These are phyloP conservation scores for Fusarium falciforme DNA, from an alignment of 2,329 filamentous ascomycete genomes.

Conservation along the genomic window DNA sequence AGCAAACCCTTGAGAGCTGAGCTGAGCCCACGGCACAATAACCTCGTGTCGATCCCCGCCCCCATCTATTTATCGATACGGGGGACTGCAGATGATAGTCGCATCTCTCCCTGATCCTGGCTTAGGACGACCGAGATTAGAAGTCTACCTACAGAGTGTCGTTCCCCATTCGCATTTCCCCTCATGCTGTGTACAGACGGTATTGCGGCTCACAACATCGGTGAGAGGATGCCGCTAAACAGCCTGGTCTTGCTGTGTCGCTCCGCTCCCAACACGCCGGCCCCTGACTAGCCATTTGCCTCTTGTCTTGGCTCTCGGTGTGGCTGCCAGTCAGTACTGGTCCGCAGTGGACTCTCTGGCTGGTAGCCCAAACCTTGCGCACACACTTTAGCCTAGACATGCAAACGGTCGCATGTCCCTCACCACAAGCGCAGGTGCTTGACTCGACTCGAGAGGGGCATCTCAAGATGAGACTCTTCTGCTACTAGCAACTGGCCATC, in stretches of 20 bases:
- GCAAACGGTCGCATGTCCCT: background rate
- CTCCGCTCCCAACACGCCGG: slow-evolving; percentile 31
- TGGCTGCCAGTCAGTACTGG: slow-evolving; percentile 5
- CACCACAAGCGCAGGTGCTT: slow-evolving; percentile 1
- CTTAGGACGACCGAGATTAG: background rate
- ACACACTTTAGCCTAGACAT: slow-evolving; percentile 14
- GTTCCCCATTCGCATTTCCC: background rate
- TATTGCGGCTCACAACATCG: slow-evolving; percentile 5
- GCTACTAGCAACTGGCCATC: background rate
- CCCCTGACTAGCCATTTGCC: slow-evolving; percentile 17
- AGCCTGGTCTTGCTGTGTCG: slow-evolving; percentile 13
- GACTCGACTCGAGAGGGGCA: background rate
- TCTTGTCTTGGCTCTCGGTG: slow-evolving; percentile 3
- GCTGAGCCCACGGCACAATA: background rate
- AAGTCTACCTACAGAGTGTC: background rate
- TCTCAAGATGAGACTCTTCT: background rate
- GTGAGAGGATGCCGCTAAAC: slow-evolving; percentile 12
- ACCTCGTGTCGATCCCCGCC: slow-evolving; percentile 13
- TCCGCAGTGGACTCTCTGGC: slow-evolving; percentile 4
- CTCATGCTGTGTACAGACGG: slow-evolving; percentile 12
- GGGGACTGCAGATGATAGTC: slow-evolving; percentile 23
- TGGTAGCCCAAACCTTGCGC: slow-evolving; percentile 7
- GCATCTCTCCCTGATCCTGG: slow-evolving; percentile 20
- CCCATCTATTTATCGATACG: slow-evolving; percentile 24
- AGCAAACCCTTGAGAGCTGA: background rate